Conservation (phyloP, 345 rosid species). For the Hirschfeldia incana region DNA sequence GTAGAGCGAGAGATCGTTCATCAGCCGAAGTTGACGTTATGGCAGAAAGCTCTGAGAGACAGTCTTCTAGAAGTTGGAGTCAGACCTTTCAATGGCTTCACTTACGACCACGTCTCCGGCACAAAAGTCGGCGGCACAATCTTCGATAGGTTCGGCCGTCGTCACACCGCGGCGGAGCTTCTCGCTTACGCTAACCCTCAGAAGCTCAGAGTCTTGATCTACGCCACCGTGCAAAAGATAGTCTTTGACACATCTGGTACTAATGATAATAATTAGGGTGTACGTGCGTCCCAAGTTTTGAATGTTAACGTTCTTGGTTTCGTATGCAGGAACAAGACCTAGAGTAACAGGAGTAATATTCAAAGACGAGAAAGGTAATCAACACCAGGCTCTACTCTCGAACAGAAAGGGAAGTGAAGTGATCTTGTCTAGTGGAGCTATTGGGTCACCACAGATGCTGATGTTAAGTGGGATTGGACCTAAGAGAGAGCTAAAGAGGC, state of each 20-base stretch:
- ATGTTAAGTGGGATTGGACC: slow-evolving; percentile 94
- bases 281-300: not conserved
- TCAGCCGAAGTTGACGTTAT: slow-evolving; percentile 58
- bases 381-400: slow-evolving; percentile 62
- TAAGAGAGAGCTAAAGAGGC: slow-evolving; percentile 55
- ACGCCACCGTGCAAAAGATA: slow-evolving; percentile 77
- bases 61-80: slow-evolving; percentile 81
- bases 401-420: slow-evolving; percentile 64
- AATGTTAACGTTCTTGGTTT: not conserved
- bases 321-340: slow-evolving; percentile 56
- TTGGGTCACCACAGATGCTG: slow-evolving; percentile 87
- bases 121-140: slow-evolving; percentile 96
- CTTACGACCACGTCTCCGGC: slow-evolving; percentile 83
- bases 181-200: slow-evolving; percentile 73
- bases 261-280: not conserved
- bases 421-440: slow-evolving; percentile 81
- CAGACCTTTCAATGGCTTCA: slow-evolving; percentile 87
- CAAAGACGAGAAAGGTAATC: slow-evolving; percentile 79
- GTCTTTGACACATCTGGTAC: slow-evolving; percentile 69
- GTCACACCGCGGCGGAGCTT: slow-evolving; percentile 92
- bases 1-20: slow-evolving; percentile 77
- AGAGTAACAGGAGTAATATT: slow-evolving; percentile 78
- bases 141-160: slow-evolving; percentile 84
- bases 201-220: slow-evolving; percentile 66
- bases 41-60: slow-evolving; percentile 79